Evolutionary conservation across 805 yeast species (phyloP), one percentile per base, ranked within the genome.

Genomic region (Lipomyces oligophaga): DNA sequence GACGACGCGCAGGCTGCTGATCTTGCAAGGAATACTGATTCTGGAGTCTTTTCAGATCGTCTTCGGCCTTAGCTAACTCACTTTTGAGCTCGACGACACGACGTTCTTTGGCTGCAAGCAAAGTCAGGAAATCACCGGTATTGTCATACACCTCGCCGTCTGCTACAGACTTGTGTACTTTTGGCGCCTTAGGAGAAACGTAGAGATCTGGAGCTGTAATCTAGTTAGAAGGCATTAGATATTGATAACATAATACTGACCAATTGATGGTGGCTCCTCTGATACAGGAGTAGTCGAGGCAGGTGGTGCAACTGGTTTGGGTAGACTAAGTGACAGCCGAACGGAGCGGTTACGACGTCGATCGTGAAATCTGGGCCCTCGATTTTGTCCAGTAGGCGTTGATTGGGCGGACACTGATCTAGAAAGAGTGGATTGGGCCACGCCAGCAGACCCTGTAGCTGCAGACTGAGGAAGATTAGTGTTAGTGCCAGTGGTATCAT

Each of bases 51-150:
- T 51, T 45, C 38, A 68, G 57, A 10, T 68, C 72, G 5, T 47
- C 47, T 48, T 69, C 72, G 11, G 72, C 72, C 27, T 55, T 60
- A 26, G 57, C 54, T 43, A 69, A 61, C 39, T 64, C 65, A 38
- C 60, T 62, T 16, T 60, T 49, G 26, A 69, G 60, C 43, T 67
- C 71, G 20, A 62, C 61, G 7, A 69, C 69, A 3, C 61, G 61
- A 2, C 71, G 61, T 49, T 69, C 71, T 45, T 65, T 64, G 22
- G 64, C 57, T 1, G 73, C 73, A 27, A 69, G 60, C 38, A 65
- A 59, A 22, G 67, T 59, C 39, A 66, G 57, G 30, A 52, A 49
- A 25, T 52, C 56, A 8, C 47, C 30, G 5, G 45, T 34, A 16
- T 42, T 44, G 5, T 43, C 52, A 25, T 30, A 25, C 13, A 38